Percentiles rank a stretch among this genome's conserved stretches.
Conservation (phyloP, 345 rosid species). For the Carallia pectinifolia region DNA sequence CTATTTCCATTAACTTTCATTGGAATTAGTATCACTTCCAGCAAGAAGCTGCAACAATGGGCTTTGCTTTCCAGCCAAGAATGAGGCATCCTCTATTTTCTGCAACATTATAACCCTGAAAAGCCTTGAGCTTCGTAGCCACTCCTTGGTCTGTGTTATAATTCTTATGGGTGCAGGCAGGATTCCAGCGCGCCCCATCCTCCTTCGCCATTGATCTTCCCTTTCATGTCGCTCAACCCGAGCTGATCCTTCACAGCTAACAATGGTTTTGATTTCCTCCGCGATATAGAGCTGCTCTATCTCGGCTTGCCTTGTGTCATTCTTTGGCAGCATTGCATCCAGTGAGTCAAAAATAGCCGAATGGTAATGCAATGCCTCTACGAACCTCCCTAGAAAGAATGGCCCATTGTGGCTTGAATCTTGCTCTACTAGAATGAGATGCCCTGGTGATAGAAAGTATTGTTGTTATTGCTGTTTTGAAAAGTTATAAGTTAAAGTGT, state of each 20-base stretch:
- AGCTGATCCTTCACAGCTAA: slow-evolving; percentile 51
- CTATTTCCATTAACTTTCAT: background rate
- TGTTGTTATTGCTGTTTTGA: too few species aligned
- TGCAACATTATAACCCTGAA: slow-evolving; percentile 39
- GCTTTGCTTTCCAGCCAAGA: slow-evolving; percentile 60
- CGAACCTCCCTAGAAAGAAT: slow-evolving; percentile 57
- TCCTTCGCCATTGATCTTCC: slow-evolving; percentile 51
- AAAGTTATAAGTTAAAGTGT: too few species aligned
- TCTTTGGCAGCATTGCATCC: slow-evolving; percentile 51
- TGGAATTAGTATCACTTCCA: slow-evolving; percentile 43
- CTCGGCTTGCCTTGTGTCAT: slow-evolving; percentile 53
- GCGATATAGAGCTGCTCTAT: slow-evolving; percentile 58
- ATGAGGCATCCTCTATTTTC: slow-evolving; percentile 57
- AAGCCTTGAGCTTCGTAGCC: slow-evolving; percentile 37
- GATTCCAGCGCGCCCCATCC: slow-evolving; percentile 61
- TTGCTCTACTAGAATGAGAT: slow-evolving; percentile 44
- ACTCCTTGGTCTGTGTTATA: slow-evolving; percentile 37
- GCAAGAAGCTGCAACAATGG: slow-evolving; percentile 52
- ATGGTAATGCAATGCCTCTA: slow-evolving; percentile 66
- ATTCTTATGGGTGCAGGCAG: slow-evolving; percentile 34
- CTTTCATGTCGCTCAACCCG: slow-evolving; percentile 60
- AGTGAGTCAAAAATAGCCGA: slow-evolving; percentile 57
- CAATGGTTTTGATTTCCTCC: slow-evolving; percentile 62
- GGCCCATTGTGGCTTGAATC: slow-evolving; percentile 56
- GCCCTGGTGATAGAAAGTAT: slow-evolving; percentile 27